phyloP scores from a whole-genome alignment of 768 basidiomycete species.

The Lactarius quietus region DNA sequence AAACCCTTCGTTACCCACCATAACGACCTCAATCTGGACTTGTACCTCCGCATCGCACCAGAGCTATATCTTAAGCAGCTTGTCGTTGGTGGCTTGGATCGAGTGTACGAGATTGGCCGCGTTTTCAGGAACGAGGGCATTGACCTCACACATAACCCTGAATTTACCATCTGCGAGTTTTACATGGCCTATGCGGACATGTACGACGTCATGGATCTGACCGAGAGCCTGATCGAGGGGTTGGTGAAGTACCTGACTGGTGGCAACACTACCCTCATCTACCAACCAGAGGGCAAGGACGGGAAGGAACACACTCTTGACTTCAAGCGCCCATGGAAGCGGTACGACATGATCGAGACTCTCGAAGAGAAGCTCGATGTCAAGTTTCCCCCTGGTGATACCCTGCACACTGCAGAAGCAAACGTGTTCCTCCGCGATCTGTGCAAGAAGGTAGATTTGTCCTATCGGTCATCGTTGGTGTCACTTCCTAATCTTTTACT shows the following conservation, averaged over 20 bases:
- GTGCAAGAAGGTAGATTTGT: slow-evolving; percentile 65
- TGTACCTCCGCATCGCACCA: slow-evolving; percentile 96
- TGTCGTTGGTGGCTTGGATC: slow-evolving; percentile 93
- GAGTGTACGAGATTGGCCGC: slow-evolving; percentile 97
- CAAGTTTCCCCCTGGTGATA: slow-evolving; percentile 91
- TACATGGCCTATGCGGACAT: slow-evolving; percentile 99
- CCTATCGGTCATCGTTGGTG: background rate
- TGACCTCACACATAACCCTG: slow-evolving; percentile 98
- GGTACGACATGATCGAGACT: slow-evolving; percentile 97
- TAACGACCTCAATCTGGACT: slow-evolving; percentile 94
- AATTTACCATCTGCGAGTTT: slow-evolving; percentile 99
- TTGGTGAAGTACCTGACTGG: slow-evolving; percentile 84
- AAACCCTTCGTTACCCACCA: slow-evolving; percentile 99
- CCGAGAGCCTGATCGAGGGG: slow-evolving; percentile 85
- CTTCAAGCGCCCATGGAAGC: slow-evolving; percentile 94
- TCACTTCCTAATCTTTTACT: background rate
- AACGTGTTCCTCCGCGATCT: slow-evolving; percentile 86
- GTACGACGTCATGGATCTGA: slow-evolving; percentile 98
- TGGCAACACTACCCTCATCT: slow-evolving; percentile 74
- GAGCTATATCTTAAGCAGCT: slow-evolving; percentile 98
- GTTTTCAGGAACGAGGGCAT: slow-evolving; percentile 99
- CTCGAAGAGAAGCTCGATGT: slow-evolving; percentile 90
- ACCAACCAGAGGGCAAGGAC: slow-evolving; percentile 94
- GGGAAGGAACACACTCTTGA: slow-evolving; percentile 74
- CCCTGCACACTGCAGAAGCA: slow-evolving; percentile 80